Evolutionary conservation across 2,329 filamentous ascomycete species (phyloP), one percentile per base, ranked within the genome.

Genomic region (Phaeomoniella chlamydospora): DNA sequence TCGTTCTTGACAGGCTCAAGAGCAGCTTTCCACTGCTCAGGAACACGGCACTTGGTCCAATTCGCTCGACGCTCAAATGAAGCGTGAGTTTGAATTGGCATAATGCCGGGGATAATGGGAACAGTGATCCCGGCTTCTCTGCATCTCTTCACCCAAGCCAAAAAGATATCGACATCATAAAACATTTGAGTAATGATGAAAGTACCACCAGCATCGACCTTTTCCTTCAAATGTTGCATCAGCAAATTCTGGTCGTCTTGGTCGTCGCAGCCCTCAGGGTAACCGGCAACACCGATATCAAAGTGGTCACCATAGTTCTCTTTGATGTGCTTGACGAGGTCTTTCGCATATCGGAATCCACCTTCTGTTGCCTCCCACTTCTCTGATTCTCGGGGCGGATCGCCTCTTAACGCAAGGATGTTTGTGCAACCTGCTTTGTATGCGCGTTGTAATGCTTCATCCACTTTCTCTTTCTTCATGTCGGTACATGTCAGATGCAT

Each of bases 151-250:
- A 92, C 81, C 90, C 90, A 98, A 36, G 77, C 72, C 37, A 96
- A 61, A 60, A 98, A 98, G 54, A 90, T 88, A 51, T 98, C 88
- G 34, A 76, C 87, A 52, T 98, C 88, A 65, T 98, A 98, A 62
- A 96, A 96, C 90, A 98, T 98, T 63, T 98, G 90, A 0, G 90
- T 96, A 37, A 98, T 83, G 44, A 98, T 82, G 55, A 96, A 98
- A 4, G 81, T 80, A 42, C 80, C 87, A 35, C 90, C 90, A 40
- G 84, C 83, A 54, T 98, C 90, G 19, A 96, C 79, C 65, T 98
- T 98, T 58, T 96, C 82, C 64, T 96, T 96, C 52, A 98, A 62
- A 56, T 96, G 90, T 44, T 90, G 79, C 43, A 98, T 74, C 50
- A 98, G 70, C 41, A 74, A 61, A 33, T 94, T 86, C 36, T 85